Conservation (phyloP, 2,329 filamentous ascomycete species). For the Ilyonectria robusta region DNA sequence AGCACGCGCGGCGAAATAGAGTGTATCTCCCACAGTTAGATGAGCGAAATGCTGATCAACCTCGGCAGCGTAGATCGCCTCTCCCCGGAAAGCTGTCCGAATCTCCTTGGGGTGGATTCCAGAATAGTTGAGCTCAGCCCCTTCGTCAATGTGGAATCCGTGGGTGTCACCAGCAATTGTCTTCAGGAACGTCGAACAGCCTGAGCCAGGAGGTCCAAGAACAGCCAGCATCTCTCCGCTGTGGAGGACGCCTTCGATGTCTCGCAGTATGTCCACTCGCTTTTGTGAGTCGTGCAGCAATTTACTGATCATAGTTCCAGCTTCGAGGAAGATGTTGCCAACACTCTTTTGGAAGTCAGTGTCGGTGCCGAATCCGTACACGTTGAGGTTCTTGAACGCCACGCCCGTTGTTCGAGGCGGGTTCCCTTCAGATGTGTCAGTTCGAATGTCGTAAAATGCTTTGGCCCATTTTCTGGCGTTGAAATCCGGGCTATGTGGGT, state of each 20-base stretch:
- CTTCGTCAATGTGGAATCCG: slow-evolving; percentile 45
- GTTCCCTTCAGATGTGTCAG: slow-evolving; percentile 44
- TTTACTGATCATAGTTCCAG: slow-evolving; percentile 32
- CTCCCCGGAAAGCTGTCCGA: slow-evolving; percentile 65
- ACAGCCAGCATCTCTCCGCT: slow-evolving; percentile 42
- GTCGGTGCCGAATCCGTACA: slow-evolving; percentile 48
- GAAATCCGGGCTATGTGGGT: slow-evolving; percentile 58
- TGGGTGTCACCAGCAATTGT: slow-evolving; percentile 65
- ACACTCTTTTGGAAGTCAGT: slow-evolving; percentile 50
- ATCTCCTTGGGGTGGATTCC: slow-evolving; percentile 21
- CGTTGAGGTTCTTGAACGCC: slow-evolving; percentile 45
- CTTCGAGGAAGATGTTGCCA: slow-evolving; percentile 45
- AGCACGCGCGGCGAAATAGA: slow-evolving; percentile 79
- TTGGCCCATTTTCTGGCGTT: slow-evolving; percentile 61
- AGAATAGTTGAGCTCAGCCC: slow-evolving; percentile 61
- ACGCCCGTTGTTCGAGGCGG: slow-evolving; percentile 47
- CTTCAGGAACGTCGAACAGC: slow-evolving; percentile 69
- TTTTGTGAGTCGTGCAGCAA: slow-evolving; percentile 29
- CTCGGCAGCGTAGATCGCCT: slow-evolving; percentile 86
- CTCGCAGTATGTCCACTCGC: slow-evolving; percentile 34
- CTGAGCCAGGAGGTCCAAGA: slow-evolving; percentile 66
- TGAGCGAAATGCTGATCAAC: slow-evolving; percentile 83
- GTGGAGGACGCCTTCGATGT: slow-evolving; percentile 42
- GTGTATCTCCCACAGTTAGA: slow-evolving; percentile 80
- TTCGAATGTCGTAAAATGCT: slow-evolving; percentile 50